These are phyloP conservation scores for Aspergillus ostianus DNA, from an alignment of 495 filamentous ascomycete genomes.

Conservation along the genomic window DNA sequence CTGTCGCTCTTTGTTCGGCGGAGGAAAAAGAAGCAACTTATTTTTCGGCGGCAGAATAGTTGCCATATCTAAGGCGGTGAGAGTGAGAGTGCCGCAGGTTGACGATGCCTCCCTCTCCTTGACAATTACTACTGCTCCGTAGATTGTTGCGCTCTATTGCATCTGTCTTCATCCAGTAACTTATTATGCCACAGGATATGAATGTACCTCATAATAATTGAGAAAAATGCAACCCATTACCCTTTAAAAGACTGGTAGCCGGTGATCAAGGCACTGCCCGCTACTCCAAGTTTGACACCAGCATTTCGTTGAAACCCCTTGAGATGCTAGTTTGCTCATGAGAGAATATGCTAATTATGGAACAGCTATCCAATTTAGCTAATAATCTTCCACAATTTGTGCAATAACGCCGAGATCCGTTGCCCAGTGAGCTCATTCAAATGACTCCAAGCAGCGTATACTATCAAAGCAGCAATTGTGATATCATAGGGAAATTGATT, in stretches of 20 bases:
- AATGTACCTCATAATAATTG: too few species aligned
- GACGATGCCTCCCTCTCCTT: neutral
- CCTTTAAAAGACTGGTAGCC: too few species aligned
- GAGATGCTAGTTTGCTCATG: too few species aligned
- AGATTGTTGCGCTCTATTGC: neutral
- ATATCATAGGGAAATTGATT: neutral
- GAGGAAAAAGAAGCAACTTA: slow-evolving; percentile 24
- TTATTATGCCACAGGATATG: too few species aligned
- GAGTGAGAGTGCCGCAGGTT: neutral
- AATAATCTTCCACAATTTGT: neutral
- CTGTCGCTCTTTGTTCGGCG: neutral
- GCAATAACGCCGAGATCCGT: too few species aligned
- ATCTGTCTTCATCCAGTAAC: neutral
- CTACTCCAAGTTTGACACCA: too few species aligned
- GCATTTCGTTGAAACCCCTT: too few species aligned
- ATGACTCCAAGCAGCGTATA: neutral
- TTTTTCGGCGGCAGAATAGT: slow-evolving; percentile 36
- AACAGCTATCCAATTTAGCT: too few species aligned
- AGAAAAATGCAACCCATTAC: too few species aligned
- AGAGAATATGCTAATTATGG: too few species aligned
- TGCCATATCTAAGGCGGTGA: slow-evolving; percentile 23
- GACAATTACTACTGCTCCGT: neutral
- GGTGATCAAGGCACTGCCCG: too few species aligned
- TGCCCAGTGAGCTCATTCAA: too few species aligned
- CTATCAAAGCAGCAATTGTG: neutral